Evolutionary conservation across 805 yeast genomes (phyloP).

Genomic region (Blastobotrys americana): DNA sequence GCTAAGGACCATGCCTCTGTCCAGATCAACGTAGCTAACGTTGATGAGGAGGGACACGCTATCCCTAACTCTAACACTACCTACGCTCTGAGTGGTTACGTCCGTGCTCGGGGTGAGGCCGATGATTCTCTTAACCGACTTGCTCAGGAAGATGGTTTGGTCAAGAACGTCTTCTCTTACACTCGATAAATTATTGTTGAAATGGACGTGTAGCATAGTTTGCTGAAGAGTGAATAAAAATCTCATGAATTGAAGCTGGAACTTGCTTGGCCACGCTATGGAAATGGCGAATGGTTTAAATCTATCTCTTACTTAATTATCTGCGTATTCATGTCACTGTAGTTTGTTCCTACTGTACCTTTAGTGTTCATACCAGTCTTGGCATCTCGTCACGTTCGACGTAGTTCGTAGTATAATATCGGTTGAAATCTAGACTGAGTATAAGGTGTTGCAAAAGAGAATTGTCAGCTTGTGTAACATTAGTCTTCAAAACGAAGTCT

Average conservation of each 20-base stretch:
- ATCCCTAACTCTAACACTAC: slow-evolving; percentile 85
- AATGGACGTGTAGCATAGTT: slow-evolving; percentile 4
- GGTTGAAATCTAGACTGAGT: too few relatives aligned
- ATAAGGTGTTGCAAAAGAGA: too few relatives aligned
- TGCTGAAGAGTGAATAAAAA: slow-evolving; percentile 1
- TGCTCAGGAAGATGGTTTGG: slow-evolving; percentile 96
- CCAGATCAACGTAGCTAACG: slow-evolving; percentile 97
- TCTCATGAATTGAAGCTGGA: background rate
- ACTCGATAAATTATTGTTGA: slow-evolving; percentile 29
- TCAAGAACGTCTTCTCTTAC: slow-evolving; percentile 57
- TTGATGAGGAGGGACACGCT: slow-evolving; percentile 94
- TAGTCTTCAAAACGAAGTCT: too few relatives aligned
- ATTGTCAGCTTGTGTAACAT: too few relatives aligned
- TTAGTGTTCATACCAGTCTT: too few relatives aligned
- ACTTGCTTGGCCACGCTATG: too few relatives aligned
- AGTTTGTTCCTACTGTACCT: too few relatives aligned
- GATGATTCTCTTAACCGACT: slow-evolving; percentile 99
- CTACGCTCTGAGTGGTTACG: slow-evolving; percentile 94
- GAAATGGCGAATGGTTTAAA: too few relatives aligned
- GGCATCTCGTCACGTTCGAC: too few relatives aligned
- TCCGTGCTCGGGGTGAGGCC: slow-evolving; percentile 99
- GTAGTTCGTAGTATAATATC: too few relatives aligned
- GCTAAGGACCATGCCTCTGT: slow-evolving; percentile 99
- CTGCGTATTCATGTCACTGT: too few relatives aligned
- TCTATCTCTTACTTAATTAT: too few relatives aligned